These are phyloP conservation scores for Brassica incana DNA, from an alignment of 345 rosid genomes.

Conservation along the genomic window DNA sequence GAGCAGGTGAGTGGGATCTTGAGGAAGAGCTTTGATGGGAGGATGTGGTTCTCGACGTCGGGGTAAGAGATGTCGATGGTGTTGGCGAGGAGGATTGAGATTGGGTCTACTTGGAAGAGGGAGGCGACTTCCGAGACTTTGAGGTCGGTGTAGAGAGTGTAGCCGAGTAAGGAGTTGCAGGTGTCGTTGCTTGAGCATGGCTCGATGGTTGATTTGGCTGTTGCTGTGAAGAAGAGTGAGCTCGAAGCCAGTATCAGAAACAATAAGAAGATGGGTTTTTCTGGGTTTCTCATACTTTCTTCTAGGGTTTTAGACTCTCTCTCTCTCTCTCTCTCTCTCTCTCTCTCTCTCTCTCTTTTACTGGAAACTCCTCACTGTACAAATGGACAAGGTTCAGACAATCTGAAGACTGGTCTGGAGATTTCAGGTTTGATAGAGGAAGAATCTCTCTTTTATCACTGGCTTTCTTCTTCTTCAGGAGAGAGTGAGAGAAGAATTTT, in stretches of 20 bases:
- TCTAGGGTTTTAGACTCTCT: slow-evolving; percentile 24
- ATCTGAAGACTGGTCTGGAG: slow-evolving; percentile 3
- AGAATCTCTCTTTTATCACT: slow-evolving; percentile 16
- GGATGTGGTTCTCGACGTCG: slow-evolving; percentile 92
- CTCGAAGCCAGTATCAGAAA: slow-evolving; percentile 39
- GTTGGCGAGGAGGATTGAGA: slow-evolving; percentile 75
- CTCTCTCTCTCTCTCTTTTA: not conserved
- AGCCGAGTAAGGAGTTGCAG: slow-evolving; percentile 87
- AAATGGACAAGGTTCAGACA: not conserved
- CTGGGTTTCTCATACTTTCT: slow-evolving; percentile 36
- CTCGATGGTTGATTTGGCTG: slow-evolving; percentile 86
- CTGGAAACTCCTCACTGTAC: slow-evolving; percentile 3
- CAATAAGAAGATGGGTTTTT: slow-evolving; percentile 15
- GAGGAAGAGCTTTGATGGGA: slow-evolving; percentile 82
- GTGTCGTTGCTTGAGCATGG: slow-evolving; percentile 91
- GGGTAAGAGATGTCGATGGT: slow-evolving; percentile 96
- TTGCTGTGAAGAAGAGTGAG: slow-evolving; percentile 28
- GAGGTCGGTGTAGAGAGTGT: slow-evolving; percentile 95
- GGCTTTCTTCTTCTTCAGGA: not conserved
- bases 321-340: not conserved
- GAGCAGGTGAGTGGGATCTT: slow-evolving; percentile 78
- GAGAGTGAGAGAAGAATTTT: slow-evolving; percentile 27
- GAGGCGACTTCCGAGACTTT: slow-evolving; percentile 95
- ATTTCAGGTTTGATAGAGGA: not conserved
- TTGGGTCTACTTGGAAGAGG: slow-evolving; percentile 94